These are phyloP conservation scores for Alternaria tenuissima DNA, from an alignment of 2,329 filamentous ascomycete species.

Conservation along the genomic window DNA sequence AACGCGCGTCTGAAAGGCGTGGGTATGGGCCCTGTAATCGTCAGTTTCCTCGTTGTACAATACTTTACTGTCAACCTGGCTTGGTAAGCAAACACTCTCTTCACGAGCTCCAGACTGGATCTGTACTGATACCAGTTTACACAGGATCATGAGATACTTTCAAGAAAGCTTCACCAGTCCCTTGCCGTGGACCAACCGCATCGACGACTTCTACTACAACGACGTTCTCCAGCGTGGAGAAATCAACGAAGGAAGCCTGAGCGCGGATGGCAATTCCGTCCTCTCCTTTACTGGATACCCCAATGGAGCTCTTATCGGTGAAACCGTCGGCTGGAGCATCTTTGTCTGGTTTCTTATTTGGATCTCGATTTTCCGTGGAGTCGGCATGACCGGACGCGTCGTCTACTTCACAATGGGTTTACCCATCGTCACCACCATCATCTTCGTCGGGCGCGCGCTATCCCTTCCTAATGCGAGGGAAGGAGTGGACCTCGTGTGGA, in stretches of 20 bases:
- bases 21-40: conserved; percentile 62
- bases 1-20: conserved; percentile 63
- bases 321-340: conserved; percentile 66
- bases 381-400: conserved; percentile 65
- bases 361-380: conserved; percentile 67
- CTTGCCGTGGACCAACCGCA: conserved; percentile 62
- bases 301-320: conserved; percentile 58
- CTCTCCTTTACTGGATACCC: conserved; percentile 59
- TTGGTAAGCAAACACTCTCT: conserved; percentile 39
- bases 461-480: conserved; percentile 64
- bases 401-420: conserved; percentile 70
- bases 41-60: conserved; percentile 61
- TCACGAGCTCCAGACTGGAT: background rate
- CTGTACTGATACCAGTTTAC: background rate
- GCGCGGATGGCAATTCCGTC: conserved; percentile 52
- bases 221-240: conserved; percentile 61
- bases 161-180: conserved; percentile 64
- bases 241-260: conserved; percentile 47
- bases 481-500: conserved; percentile 61
- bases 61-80: conserved; percentile 66
- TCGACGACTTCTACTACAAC: conserved; percentile 61
- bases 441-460: conserved; percentile 63
- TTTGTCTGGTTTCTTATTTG: conserved; percentile 69
- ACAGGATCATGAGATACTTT: conserved; percentile 65
- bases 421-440: conserved; percentile 65